Conservation (phyloP, 305 asterid species). For the Fraxinus paxiana region DNA sequence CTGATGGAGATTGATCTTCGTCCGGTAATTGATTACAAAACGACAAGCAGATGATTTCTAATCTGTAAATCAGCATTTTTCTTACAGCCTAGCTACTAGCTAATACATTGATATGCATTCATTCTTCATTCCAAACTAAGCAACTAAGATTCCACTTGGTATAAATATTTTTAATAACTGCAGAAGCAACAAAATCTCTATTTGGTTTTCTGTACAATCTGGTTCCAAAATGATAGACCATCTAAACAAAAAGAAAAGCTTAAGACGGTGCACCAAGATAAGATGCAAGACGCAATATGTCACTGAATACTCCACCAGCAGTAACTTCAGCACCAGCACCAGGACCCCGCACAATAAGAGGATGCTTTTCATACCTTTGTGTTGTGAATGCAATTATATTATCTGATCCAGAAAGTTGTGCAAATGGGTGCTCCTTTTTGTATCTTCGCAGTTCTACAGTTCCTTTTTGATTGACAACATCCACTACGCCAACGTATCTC, state of each 20-base stretch:
- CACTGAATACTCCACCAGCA: slow-evolving; percentile 93
- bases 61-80: not conserved
- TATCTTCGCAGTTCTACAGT: slow-evolving; percentile 72
- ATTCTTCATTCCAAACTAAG: not conserved
- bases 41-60: not conserved
- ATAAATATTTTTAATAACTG: not conserved
- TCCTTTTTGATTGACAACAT: slow-evolving; percentile 71
- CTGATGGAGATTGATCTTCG: not conserved
- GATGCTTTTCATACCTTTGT: slow-evolving; percentile 83
- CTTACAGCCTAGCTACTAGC: not conserved
- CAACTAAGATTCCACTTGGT: not conserved
- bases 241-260: slow-evolving; percentile 30
- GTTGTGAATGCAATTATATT: slow-evolving; percentile 93
- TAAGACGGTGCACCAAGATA: slow-evolving; percentile 95
- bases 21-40: not conserved
- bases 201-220: not conserved
- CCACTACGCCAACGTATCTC: slow-evolving; percentile 92
- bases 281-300: slow-evolving; percentile 88
- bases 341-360: slow-evolving; percentile 87
- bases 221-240: slow-evolving; percentile 19
- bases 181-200: not conserved
- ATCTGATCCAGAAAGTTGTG: slow-evolving; percentile 92
- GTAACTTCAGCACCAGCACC: slow-evolving; percentile 99
- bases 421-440: slow-evolving; percentile 80
- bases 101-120: not conserved